Evolutionary conservation across 495 filamentous ascomycete species (phyloP).

Genomic region (Penicillium lividum): DNA sequence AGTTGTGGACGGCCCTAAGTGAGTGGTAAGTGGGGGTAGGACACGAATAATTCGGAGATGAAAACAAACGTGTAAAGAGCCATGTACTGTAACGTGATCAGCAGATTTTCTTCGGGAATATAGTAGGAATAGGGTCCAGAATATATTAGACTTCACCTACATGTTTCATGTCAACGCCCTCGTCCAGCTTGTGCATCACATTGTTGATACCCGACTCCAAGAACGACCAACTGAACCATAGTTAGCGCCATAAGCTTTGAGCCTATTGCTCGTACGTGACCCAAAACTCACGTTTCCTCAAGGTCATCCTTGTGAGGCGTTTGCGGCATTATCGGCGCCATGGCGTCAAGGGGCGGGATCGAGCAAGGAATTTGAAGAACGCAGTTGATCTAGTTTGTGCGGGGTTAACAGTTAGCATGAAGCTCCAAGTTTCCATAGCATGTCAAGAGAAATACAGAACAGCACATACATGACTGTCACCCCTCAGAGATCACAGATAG

Average conservation of each 20-base stretch:
- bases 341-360: conserved; percentile 26
- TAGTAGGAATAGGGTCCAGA: neutral
- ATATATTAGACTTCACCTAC: conserved; percentile 50
- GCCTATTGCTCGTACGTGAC: neutral
- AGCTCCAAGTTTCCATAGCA: neutral
- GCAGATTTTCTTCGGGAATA: conserved; percentile 13
- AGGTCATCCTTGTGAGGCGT: conserved; percentile 80
- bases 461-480: conserved; percentile 1
- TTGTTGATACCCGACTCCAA: conserved; percentile 82
- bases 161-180: conserved; percentile 87
- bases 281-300: conserved; percentile 68
- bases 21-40: conserved; percentile 23
- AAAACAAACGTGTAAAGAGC: conserved; percentile 84
- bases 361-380: conserved; percentile 1
- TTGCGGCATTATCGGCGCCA: conserved; percentile 42
- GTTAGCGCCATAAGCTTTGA: conserved; percentile 15
- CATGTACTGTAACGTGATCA: conserved; percentile 71
- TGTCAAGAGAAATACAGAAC: neutral
- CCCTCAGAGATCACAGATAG: conserved; percentile 10
- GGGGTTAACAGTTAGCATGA: neutral
- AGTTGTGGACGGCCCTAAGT: conserved; percentile 89
- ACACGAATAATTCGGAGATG: conserved; percentile 16
- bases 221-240: conserved; percentile 72
- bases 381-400: conserved; percentile 5
- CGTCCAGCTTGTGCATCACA: conserved; percentile 89